A percentile compares a stretch with the other conserved stretches of the same genome.
phyloP scores from a whole-genome alignment of 2,329 filamentous ascomycete species.

The Geosmithia putterillii region DNA sequence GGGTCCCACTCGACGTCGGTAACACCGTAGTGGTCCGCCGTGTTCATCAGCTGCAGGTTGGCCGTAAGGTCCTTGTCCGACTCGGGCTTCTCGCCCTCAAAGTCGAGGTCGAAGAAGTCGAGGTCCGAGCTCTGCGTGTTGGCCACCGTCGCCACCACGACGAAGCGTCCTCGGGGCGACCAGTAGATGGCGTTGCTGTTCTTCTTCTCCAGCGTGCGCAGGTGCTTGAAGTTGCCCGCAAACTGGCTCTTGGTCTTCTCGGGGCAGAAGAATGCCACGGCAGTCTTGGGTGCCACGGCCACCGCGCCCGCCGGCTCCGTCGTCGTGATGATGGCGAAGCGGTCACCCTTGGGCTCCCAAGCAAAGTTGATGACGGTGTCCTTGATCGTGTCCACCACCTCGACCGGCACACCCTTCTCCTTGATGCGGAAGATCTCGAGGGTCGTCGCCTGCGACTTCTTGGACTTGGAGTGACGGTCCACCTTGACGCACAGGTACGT shows the following conservation, averaged over 20 bases:
- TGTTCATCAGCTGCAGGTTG: slow-evolving; percentile 91
- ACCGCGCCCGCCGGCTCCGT: slow-evolving; percentile 68
- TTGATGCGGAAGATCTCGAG: slow-evolving; percentile 95
- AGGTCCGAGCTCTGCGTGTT: slow-evolving; percentile 91
- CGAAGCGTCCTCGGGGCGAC: slow-evolving; percentile 91
- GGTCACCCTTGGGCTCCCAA: slow-evolving; percentile 96
- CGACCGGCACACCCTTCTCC: slow-evolving; percentile 96
- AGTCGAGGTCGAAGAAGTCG: slow-evolving; percentile 96
- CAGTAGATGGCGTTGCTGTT: slow-evolving; percentile 99
- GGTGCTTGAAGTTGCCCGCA: slow-evolving; percentile 90
- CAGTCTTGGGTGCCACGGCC: slow-evolving; percentile 83
- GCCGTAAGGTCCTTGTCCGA: slow-evolving; percentile 87
- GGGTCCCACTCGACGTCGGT: slow-evolving; percentile 98
- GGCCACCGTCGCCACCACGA: slow-evolving; percentile 84
- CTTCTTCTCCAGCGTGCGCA: slow-evolving; percentile 95
- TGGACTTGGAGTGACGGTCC: slow-evolving; percentile 95
- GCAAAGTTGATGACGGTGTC: slow-evolving; percentile 99
- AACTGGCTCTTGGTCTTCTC: slow-evolving; percentile 78
- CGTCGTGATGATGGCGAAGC: slow-evolving; percentile 93
- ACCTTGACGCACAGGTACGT: slow-evolving; percentile 97
- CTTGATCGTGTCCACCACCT: slow-evolving; percentile 95
- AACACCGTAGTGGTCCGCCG: slow-evolving; percentile 89
- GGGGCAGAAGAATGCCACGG: slow-evolving; percentile 91
- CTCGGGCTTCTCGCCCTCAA: slow-evolving; percentile 91
- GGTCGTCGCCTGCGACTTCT: slow-evolving; percentile 94